Evolutionary conservation across 331 rosid species (phyloP), one percentile per base, ranked within the genome.

Genomic region (Acacia pycnantha): DNA sequence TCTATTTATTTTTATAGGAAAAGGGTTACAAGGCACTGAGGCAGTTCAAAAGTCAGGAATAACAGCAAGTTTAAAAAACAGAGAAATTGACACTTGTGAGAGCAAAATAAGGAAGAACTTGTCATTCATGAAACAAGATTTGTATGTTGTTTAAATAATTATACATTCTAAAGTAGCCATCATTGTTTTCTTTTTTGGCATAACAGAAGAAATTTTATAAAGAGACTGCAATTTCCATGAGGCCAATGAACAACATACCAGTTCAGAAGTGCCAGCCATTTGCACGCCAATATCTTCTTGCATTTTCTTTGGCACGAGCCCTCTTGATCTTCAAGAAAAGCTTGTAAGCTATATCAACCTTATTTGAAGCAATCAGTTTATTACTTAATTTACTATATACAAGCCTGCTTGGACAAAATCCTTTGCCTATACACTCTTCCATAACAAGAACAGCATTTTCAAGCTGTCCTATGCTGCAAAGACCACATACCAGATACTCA

Each of bases 221-320:
- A 61, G 68, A 58, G 68, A 37, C 33, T 54, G 26, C 31, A 56
- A 58, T 27, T 40, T 50, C 33, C 77, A 70, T 44, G 74, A 77
- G 18, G n/a, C 70, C 35, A 29, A 51, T 47, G 41, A 37, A 37
- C 41, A 27, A 74, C 77, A 65, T 41, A 62, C 73, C 76, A 70
- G 8, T 80, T 91, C 90, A 94, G 65, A 90, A 91, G 81, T 95
- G 98, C 97, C 97, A 95, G 40, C 98, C 98, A 40, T 79, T 95
- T 61, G 92, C 66, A 61, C 90, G 96, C 98, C 98, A 93, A 84
- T 78, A 84, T 74, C 86, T 90, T 77, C 86, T 87, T 7, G 92
- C 87, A 67, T 86, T 91, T 46, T 93, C 90, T 72, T 77, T 77
- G 22, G 71, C 77, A 67, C 96, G 98, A 12, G 98, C 98, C 58